Base-by-base conservation (phyloP, 805 yeast genomes). In the Clavispora phyllophila region DNA sequence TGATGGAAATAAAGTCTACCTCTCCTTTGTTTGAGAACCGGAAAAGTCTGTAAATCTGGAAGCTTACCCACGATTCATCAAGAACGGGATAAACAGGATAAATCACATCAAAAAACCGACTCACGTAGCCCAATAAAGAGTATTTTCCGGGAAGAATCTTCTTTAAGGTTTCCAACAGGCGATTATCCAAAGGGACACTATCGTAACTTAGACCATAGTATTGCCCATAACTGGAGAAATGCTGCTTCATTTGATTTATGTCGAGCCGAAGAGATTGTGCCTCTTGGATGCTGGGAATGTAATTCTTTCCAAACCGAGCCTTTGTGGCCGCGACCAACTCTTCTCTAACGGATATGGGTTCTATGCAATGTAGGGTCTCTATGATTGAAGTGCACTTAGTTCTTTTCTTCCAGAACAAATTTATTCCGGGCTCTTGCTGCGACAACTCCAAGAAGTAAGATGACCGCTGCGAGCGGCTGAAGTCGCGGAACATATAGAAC, bases 401-500 rank as follows among this genome's bases (percentile, higher is more conserved):
- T 9, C 33, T 29, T 9, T 17, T 15, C 15, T 9, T 39, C 54
- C 58, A 55, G 33, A 49, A 50, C 6, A 49, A 28, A 18, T 40
- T 34, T 9, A 48, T 41, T 4, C 57, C 57, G 3, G 53, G 51
- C 18, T 57, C 60, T 37, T 51, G 52, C 37, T 54, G 50, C 37
- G 55, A 50, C 36, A 53, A 36, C 22, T 42, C 49, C 13, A 49
- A 35, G 12, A 52, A 32, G 6, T 46, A 50, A 2, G 51, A 34
- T 9, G 49, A 50, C n/a, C 50, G 24, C 36, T 41, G 43, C 22
- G 46, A 23, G 12, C 42, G 31, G 32, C 38, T 43, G 39, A 47
- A 27, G 18, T 39, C 28, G 17, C 40, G 29, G 23, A 31, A 41
- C 14, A 36, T 35, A 19, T 23, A 22, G 25, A 20, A 19, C 6